A percentile compares a stretch with the other conserved stretches of the same genome.
Conservation (phyloP, 2,329 filamentous ascomycete species). For the Lojkania enalia region DNA sequence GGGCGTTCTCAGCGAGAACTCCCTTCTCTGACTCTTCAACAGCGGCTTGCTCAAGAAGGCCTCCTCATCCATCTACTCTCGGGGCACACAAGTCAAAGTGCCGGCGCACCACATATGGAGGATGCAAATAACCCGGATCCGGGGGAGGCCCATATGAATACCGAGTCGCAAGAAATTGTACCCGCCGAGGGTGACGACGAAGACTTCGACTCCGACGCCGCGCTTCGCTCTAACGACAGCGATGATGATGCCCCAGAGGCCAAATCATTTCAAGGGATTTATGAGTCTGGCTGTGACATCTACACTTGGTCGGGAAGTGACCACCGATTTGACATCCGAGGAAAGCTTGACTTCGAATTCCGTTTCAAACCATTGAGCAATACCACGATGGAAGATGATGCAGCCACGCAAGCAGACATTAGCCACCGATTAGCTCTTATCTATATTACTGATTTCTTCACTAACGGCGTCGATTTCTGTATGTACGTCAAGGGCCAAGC, state of each 20-base stretch:
- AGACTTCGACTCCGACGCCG: neutral
- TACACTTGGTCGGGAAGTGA: neutral
- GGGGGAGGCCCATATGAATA: too few relatives aligned
- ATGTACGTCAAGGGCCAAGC: constrained; percentile 21
- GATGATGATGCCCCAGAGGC: neutral
- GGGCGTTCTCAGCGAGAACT: neutral
- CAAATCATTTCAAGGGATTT: neutral
- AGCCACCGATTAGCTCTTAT: constrained; percentile 15
- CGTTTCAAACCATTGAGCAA: constrained; percentile 9
- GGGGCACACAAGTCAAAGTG: neutral
- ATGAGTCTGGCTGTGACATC: neutral
- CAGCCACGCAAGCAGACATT: neutral
- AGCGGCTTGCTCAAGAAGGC: neutral
- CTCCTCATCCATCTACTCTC: neutral
- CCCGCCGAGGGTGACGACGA: neutral
- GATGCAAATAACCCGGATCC: too few relatives aligned
- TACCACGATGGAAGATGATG: neutral
- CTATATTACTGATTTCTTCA: constrained; percentile 26
- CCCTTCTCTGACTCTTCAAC: neutral
- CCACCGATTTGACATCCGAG: constrained; percentile 2
- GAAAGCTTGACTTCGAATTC: constrained; percentile 12
- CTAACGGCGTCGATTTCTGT: constrained; percentile 16
- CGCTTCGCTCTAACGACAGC: neutral
- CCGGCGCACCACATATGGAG: too few relatives aligned
- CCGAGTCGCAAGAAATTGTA: neutral